Evolutionary conservation across 371 early-diverging fungal species (phyloP).

Genomic region (Mucor mucedo): DNA sequence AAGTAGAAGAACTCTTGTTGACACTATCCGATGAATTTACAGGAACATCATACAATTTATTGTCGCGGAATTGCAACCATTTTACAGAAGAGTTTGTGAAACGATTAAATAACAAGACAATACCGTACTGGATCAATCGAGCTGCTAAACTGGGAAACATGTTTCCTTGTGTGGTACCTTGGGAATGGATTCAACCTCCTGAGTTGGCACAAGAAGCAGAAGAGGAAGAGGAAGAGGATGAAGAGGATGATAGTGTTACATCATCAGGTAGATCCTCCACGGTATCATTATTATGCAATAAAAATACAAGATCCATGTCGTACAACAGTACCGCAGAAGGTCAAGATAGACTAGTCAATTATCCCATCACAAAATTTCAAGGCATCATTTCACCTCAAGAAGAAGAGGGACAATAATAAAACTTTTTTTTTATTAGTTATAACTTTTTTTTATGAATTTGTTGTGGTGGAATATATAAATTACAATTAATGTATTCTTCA

Average conservation of each 20-base stretch:
- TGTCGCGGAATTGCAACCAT: slow-evolving; percentile 67
- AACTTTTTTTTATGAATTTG: slow-evolving; percentile 9
- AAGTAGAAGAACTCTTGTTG: slow-evolving; percentile 49
- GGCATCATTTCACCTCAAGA: slow-evolving; percentile 17
- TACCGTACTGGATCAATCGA: slow-evolving; percentile 64
- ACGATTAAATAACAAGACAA: slow-evolving; percentile 44
- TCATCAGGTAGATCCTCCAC: slow-evolving; percentile 22
- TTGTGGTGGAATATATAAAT: slow-evolving; percentile 41
- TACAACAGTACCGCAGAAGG: slow-evolving; percentile 14
- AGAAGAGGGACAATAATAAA: neutral
- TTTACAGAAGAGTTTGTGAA: slow-evolving; percentile 56
- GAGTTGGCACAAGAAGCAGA: slow-evolving; percentile 36
- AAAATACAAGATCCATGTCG: slow-evolving; percentile 14
- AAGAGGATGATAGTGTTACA: slow-evolving; percentile 13
- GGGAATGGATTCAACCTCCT: slow-evolving; percentile 62
- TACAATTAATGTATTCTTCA: slow-evolving; percentile 33
- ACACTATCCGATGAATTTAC: slow-evolving; percentile 54
- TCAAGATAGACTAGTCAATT: slow-evolving; percentile 12
- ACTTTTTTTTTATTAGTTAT: neutral
- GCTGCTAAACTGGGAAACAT: slow-evolving; percentile 61
- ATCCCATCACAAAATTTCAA: slow-evolving; percentile 22
- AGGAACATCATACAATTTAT: slow-evolving; percentile 56
- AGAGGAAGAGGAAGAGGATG: slow-evolving; percentile 13
- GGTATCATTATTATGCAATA: slow-evolving; percentile 23
- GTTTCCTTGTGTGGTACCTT: slow-evolving; percentile 66